Evolutionary conservation across 2,329 filamentous ascomycete species (phyloP), one percentile per base, ranked within the genome.

Genomic region (Metarhizium robertsii): DNA sequence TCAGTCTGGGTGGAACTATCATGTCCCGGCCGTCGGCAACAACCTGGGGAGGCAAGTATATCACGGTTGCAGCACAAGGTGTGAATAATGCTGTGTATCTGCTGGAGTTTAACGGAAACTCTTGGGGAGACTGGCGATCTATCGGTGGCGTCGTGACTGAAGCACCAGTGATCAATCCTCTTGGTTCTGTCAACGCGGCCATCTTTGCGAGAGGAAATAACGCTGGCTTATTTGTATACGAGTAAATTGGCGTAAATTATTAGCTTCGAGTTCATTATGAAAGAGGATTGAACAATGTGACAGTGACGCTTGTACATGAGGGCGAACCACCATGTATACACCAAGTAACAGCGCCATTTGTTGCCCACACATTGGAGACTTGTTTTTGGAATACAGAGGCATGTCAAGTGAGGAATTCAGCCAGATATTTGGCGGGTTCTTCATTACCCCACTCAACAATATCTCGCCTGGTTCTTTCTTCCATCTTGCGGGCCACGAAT

Each of bases 401-500:
- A 34, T 42, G 1, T 13, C 18, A 25, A 25, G 20, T 25, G 18
- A 25, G n/a, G 18, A 46, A 46, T 25, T 25, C 43, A 46, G 43
- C 43, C n/a, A 18, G n/a, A 46, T 46, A 25, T 25, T 46, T 25
- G 16, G 43, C 43, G 10, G 43, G 10, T 18, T 46, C 43, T 25
- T 46, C n/a, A 46, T 25, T 3, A 46, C n/a, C 18, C 43, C n/a
- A 29, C 18, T 18, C 18, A 38, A 18, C 34, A 25, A 43, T 45
- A 14, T 46, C 43, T 40, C 25, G 20, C 46, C 20, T 52, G 42
- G 36, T 50, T 36, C 29, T 10, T 30, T 62, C 55, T 46, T 56
- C 29, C 54, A 60, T 55, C 47, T 61, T 62, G n/a, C 52, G 47
- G 30, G 51, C 45, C n/a, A 67, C 64, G 50, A 67, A 62, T 0